A percentile compares a stretch with the other conserved stretches of the same genome.
phyloP scores from a whole-genome alignment of 345 rosid genomes.

The Barbarea vulgaris region DNA sequence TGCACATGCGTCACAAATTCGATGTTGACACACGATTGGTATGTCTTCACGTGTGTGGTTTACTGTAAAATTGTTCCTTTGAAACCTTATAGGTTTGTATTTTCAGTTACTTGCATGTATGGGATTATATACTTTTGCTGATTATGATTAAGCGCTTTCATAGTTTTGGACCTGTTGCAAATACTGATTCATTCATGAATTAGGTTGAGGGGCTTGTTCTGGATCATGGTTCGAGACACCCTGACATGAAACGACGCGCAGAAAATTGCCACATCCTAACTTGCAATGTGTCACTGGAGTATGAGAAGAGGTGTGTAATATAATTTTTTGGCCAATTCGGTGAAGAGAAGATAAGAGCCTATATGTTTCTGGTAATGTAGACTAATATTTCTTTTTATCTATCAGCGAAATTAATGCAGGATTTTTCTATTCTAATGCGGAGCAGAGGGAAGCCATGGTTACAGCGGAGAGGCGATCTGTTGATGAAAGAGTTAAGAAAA shows the following conservation, averaged over 20 bases:
- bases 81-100: neutral
- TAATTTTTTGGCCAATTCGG: conserved; percentile 1
- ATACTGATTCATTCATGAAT: conserved; percentile 4
- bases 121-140: neutral
- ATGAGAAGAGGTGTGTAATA: conserved; percentile 81
- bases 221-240: conserved; percentile 99
- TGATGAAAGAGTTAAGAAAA: conserved; percentile 78
- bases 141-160: neutral
- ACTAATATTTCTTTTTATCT: conserved; percentile 15
- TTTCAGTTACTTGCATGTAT: neutral
- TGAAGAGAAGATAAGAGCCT: neutral
- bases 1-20: conserved; percentile 99
- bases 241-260: conserved; percentile 97
- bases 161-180: conserved; percentile 13
- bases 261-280: conserved; percentile 95
- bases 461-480: conserved; percentile 90
- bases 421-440: conserved; percentile 96
- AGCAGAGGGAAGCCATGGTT: conserved; percentile 98
- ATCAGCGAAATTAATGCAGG: conserved; percentile 95
- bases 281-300: conserved; percentile 94
- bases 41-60: conserved; percentile 20
- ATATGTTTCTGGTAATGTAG: neutral
- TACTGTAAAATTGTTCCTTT: neutral
- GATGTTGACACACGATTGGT: conserved; percentile 95
- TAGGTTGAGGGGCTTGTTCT: conserved; percentile 99